Conservation (phyloP, 177 flowering plant species). For the Telopea speciosissima region DNA sequence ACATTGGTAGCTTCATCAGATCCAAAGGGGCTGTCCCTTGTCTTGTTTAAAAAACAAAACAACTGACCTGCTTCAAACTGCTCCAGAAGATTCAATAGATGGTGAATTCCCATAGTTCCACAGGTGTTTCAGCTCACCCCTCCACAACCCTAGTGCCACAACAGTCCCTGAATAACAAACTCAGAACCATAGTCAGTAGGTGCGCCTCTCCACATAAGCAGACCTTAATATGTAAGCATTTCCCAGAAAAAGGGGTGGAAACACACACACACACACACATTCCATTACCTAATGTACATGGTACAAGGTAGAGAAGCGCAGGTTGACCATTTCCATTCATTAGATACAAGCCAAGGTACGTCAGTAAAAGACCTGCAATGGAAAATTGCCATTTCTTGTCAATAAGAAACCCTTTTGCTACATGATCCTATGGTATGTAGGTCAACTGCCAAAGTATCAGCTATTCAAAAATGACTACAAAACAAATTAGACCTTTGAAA, state of each 20-base stretch:
- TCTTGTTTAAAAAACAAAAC: conserved; percentile 3
- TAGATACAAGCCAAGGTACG: conserved; percentile 69
- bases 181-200: neutral
- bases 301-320: conserved; percentile 95
- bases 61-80: conserved; percentile 13
- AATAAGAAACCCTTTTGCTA: neutral
- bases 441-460: neutral
- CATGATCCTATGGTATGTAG: neutral
- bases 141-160: conserved; percentile 46
- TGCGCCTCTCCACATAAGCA: too few relatives aligned
- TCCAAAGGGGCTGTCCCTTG: neutral
- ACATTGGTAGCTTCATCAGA: neutral
- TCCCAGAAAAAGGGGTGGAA: too few relatives aligned
- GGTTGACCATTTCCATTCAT: conserved; percentile 98
- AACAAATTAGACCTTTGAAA: neutral
- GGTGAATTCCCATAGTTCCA: conserved; percentile 43
- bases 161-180: conserved; percentile 37
- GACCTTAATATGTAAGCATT: neutral
- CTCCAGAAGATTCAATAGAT: conserved; percentile 5
- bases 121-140: conserved; percentile 64
- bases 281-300: conserved; percentile 80
- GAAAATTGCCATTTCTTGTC: conserved; percentile 1
- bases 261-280: too few relatives aligned
- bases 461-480: neutral
- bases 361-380: conserved; percentile 64